phyloP scores from a whole-genome alignment of 2,329 filamentous ascomycete species.

The Colletotrichum abscissum region DNA sequence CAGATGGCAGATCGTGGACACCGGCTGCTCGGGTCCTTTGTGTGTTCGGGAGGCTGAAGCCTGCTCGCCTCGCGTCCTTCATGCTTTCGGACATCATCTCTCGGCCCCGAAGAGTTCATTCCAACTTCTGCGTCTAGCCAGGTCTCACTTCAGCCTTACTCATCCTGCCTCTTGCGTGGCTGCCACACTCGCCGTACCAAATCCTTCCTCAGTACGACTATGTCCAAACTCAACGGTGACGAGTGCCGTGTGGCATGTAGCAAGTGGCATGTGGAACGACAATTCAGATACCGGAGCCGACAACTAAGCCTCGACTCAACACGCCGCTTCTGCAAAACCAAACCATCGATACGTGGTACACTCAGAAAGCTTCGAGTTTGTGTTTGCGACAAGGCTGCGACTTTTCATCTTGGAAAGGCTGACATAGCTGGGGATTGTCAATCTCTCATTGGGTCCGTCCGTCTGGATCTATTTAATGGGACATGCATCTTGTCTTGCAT shows the following conservation, averaged over 20 bases:
- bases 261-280: neutral
- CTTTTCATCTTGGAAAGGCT: neutral
- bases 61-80: neutral
- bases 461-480: neutral
- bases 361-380: neutral
- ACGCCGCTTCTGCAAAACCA: neutral
- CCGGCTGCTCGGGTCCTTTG: neutral
- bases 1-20: constrained; percentile 4
- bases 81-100: neutral
- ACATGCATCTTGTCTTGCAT: neutral
- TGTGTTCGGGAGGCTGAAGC: neutral
- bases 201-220: neutral
- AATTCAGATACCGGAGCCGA: neutral
- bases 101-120: constrained; percentile 14
- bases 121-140: constrained; percentile 1
- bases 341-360: neutral
- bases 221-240: neutral
- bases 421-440: neutral
- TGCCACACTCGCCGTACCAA: constrained; percentile 17
- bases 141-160: constrained; percentile 27
- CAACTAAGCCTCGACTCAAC: neutral
- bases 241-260: constrained; percentile 1
- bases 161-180: constrained; percentile 14
- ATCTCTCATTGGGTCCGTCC: neutral
- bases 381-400: neutral